phyloP scores from a whole-genome alignment of 108 stramenopile genomes.

The Cyclotella baltica region DNA sequence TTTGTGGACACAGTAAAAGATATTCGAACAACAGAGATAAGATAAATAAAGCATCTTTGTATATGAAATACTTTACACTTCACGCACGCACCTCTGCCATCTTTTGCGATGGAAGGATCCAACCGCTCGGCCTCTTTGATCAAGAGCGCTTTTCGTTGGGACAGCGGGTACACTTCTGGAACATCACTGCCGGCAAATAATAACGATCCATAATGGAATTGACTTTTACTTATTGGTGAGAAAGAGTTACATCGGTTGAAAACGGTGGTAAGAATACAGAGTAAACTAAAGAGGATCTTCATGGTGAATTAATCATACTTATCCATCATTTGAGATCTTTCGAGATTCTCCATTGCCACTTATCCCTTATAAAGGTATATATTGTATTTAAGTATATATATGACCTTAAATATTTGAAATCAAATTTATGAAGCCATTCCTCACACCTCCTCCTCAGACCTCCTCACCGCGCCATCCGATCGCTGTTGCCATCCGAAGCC shows the following conservation, averaged over 20 bases:
- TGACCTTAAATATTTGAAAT: too few relatives aligned
- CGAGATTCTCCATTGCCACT: too few relatives aligned
- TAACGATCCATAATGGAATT: not conserved
- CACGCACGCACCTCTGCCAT: slow-evolving; percentile 17
- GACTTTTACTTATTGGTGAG: not conserved
- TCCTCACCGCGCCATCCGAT: too few relatives aligned
- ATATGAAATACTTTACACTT: not conserved
- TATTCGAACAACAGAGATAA: not conserved
- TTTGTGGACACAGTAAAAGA: not conserved
- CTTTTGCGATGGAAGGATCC: slow-evolving; percentile 15
- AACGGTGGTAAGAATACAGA: not conserved
- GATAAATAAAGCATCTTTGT: not conserved
- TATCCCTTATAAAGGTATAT: too few relatives aligned
- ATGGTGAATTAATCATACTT: too few relatives aligned
- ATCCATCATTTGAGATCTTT: too few relatives aligned
- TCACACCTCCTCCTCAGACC: too few relatives aligned
- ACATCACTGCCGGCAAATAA: not conserved
- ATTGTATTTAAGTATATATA: too few relatives aligned
- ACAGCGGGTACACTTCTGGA: slow-evolving; percentile 38
- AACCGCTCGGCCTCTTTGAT: slow-evolving; percentile 44
- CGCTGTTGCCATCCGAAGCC: too few relatives aligned
- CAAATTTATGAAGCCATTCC: too few relatives aligned
- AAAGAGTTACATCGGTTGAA: not conserved
- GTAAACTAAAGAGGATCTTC: not conserved
- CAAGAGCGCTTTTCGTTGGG: slow-evolving; percentile 26